A percentile compares a stretch with the other conserved stretches of the same genome.
These are phyloP conservation scores for Triticum dicoccoides DNA, from an alignment of 176 grass and related monocot species.

Conservation along the genomic window DNA sequence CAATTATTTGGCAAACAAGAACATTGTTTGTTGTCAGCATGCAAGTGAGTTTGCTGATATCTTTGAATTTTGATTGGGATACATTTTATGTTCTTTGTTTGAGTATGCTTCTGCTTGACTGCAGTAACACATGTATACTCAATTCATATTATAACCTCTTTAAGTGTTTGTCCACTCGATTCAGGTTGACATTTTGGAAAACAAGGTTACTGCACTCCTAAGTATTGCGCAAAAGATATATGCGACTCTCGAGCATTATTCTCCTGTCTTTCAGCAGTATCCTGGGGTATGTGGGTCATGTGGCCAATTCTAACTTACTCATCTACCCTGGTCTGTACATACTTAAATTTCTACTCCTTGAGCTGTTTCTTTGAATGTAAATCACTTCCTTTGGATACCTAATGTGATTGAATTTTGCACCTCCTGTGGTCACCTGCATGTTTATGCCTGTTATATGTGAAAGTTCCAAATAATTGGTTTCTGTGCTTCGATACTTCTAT, in stretches of 20 bases:
- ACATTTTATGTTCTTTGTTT: neutral
- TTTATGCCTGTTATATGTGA: slow-evolving; percentile 12
- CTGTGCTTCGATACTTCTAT: neutral
- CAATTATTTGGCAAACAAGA: neutral
- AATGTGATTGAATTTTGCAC: neutral
- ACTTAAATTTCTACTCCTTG: slow-evolving; percentile 8
- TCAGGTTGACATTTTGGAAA: slow-evolving; percentile 77
- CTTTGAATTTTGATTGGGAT: slow-evolving; percentile 9
- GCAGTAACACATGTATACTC: neutral
- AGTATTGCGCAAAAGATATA: slow-evolving; percentile 90
- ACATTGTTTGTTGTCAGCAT: neutral
- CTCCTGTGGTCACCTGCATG: neutral
- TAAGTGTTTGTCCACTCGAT: slow-evolving; percentile 23
- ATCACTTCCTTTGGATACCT: neutral
- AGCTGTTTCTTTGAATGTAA: neutral
- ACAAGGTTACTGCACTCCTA: slow-evolving; percentile 77
- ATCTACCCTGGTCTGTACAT: neutral
- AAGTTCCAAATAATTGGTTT: neutral
- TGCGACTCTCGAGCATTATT: slow-evolving; percentile 78
- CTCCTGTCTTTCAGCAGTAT: slow-evolving; percentile 81
- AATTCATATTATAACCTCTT: neutral
- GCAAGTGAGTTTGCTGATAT: slow-evolving; percentile 10
- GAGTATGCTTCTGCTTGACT: neutral
- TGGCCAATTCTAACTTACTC: slow-evolving; percentile 17
- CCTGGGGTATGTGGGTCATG: slow-evolving; percentile 65